These are phyloP conservation scores for Smallanthus sonchifolius DNA, from an alignment of 129 eudicot species.

Conservation along the genomic window DNA sequence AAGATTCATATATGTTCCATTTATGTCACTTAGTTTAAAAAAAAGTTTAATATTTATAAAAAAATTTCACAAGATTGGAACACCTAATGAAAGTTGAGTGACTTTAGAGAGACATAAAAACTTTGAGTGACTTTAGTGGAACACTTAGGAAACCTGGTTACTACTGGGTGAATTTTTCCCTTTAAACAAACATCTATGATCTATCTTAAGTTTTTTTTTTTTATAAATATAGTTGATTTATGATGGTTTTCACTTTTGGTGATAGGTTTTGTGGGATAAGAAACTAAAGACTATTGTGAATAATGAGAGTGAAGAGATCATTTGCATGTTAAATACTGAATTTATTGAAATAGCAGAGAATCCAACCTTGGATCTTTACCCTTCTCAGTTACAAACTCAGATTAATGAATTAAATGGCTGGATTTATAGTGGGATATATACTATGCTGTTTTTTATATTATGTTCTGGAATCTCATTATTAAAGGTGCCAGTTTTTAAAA, in stretches of 20 bases:
- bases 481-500: neutral
- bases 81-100: too few species aligned
- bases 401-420: slow-evolving; percentile 68
- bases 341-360: slow-evolving; percentile 82
- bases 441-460: slow-evolving; percentile 48
- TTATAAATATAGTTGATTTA: neutral
- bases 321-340: slow-evolving; percentile 79
- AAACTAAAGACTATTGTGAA: slow-evolving; percentile 75
- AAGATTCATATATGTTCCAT: too few species aligned
- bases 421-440: slow-evolving; percentile 69
- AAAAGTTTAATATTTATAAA: too few species aligned
- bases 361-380: slow-evolving; percentile 72
- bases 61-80: too few species aligned
- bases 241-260: slow-evolving; percentile 16
- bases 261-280: slow-evolving; percentile 87
- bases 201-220: neutral
- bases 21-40: too few species aligned
- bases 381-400: slow-evolving; percentile 55
- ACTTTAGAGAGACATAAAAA: too few species aligned
- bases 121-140: too few species aligned
- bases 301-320: slow-evolving; percentile 87
- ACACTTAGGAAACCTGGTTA: too few species aligned
- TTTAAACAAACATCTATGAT: neutral
- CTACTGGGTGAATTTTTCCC: too few species aligned
- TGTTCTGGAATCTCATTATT: neutral